Evolutionary conservation across 2,329 filamentous ascomycete genomes (phyloP).

Genomic region (Pseudogymnoascus sp.): DNA sequence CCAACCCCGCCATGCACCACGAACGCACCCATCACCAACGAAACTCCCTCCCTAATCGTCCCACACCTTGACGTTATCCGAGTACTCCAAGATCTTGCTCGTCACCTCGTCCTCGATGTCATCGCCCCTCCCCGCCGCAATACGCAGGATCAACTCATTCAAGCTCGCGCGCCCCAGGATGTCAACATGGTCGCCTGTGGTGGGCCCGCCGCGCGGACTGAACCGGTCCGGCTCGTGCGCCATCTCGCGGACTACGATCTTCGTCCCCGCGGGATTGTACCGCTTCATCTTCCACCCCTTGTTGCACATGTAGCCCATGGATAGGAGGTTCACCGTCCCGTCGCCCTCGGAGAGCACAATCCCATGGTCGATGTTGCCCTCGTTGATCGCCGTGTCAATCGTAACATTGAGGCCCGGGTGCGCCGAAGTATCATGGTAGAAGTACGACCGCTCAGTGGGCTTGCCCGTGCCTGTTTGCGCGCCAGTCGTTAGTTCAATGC

Average conservation of each 20-base stretch:
- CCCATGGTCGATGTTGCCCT: constrained; percentile 67
- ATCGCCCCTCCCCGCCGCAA: constrained; percentile 80
- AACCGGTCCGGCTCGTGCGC: constrained; percentile 91
- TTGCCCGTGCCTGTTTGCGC: constrained; percentile 64
- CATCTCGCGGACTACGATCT: constrained; percentile 90
- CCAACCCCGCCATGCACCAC: neutral
- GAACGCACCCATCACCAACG: constrained; percentile 1
- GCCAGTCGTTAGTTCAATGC: neutral
- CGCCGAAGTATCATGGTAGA: constrained; percentile 67
- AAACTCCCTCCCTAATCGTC: constrained; percentile 23
- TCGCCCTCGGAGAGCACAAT: constrained; percentile 96
- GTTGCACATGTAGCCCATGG: constrained; percentile 92
- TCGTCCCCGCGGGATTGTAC: constrained; percentile 80
- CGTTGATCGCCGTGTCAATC: constrained; percentile 60
- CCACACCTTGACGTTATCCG: constrained; percentile 69
- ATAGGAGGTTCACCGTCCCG: constrained; percentile 89
- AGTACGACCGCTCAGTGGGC: constrained; percentile 86
- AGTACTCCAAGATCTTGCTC: constrained; percentile 77
- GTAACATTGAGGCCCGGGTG: constrained; percentile 66
- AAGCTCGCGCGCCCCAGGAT: constrained; percentile 83
- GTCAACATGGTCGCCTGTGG: constrained; percentile 87
- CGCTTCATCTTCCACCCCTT: constrained; percentile 90
- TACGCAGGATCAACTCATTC: constrained; percentile 81
- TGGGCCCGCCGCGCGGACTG: constrained; percentile 67
- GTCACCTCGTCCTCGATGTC: constrained; percentile 70